Evolutionary conservation across 2,329 filamentous ascomycete genomes (phyloP).

Genomic region (Fusarium stilboides): DNA sequence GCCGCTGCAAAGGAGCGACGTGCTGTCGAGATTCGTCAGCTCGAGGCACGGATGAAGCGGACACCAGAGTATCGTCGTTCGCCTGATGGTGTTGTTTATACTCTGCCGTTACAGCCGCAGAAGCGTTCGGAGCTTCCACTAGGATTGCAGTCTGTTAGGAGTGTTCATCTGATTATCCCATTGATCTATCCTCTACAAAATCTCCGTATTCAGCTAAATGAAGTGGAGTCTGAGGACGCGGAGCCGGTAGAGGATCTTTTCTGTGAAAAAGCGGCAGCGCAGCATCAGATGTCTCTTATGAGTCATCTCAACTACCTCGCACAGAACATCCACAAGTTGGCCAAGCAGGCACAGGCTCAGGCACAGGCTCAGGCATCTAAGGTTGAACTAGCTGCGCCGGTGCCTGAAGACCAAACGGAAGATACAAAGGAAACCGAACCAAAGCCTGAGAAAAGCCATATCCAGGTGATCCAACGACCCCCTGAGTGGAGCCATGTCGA

Average conservation of each 20-base stretch:
- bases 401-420: constrained; percentile 19
- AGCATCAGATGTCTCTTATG: constrained; percentile 75
- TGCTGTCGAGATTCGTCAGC: constrained; percentile 77
- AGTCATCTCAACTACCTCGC: constrained; percentile 82
- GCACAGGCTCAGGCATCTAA: constrained; percentile 61
- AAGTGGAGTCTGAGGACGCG: constrained; percentile 72
- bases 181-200: constrained; percentile 79
- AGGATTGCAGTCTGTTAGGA: constrained; percentile 73
- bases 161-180: constrained; percentile 78
- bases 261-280: constrained; percentile 68
- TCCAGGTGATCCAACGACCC: constrained; percentile 81
- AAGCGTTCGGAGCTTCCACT: constrained; percentile 72
- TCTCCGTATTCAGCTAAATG: constrained; percentile 76
- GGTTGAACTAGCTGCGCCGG: constrained; percentile 32
- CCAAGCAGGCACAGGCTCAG: constrained; percentile 70
- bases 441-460: constrained; percentile 69
- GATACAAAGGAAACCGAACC: constrained; percentile 5
- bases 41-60: constrained; percentile 82
- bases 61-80: constrained; percentile 77
- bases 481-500: constrained; percentile 77
- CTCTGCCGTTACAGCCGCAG: constrained; percentile 77
- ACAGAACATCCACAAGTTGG: constrained; percentile 78
- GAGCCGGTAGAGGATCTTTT: constrained; percentile 77
- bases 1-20: constrained; percentile 74
- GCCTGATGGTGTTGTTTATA: constrained; percentile 78